A percentile compares a stretch with the other conserved stretches of the same genome.
phyloP scores from a whole-genome alignment of 441 rosid species.

The Populus hybrid region DNA sequence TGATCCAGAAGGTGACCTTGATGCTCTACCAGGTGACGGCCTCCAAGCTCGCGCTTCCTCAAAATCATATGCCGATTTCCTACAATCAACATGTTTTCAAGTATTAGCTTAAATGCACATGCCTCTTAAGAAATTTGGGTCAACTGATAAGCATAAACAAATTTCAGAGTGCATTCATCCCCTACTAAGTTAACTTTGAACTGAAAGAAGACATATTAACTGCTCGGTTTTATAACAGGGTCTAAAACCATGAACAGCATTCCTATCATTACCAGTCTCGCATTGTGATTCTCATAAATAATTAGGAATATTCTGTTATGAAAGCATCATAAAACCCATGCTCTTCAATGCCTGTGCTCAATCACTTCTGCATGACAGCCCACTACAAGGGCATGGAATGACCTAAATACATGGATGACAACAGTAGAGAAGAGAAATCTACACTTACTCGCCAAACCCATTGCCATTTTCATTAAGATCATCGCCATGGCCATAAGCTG shows the following conservation, averaged over 20 bases:
- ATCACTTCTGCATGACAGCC: background rate
- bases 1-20: constrained; percentile 81
- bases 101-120: background rate
- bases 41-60: constrained; percentile 53
- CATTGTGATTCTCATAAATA: background rate
- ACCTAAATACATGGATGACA: background rate
- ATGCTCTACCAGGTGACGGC: constrained; percentile 40
- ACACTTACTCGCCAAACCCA: constrained; percentile 57
- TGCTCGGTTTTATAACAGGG: background rate
- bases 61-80: constrained; percentile 47
- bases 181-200: background rate
- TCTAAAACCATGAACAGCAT: no score
- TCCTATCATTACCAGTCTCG: background rate
- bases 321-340: background rate
- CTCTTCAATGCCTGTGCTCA: background rate
- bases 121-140: background rate
- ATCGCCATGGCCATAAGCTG: constrained; percentile 43
- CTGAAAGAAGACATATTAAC: background rate
- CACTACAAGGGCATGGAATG: background rate
- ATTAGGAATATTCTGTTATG: background rate
- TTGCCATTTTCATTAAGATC: constrained; percentile 38
- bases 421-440: background rate
- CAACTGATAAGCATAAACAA: background rate
- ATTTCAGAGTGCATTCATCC: background rate
- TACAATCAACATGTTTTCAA: constrained; percentile 19